Base-by-base conservation (phyloP, 805 yeast genomes). In the Blastobotrys robertii region DNA sequence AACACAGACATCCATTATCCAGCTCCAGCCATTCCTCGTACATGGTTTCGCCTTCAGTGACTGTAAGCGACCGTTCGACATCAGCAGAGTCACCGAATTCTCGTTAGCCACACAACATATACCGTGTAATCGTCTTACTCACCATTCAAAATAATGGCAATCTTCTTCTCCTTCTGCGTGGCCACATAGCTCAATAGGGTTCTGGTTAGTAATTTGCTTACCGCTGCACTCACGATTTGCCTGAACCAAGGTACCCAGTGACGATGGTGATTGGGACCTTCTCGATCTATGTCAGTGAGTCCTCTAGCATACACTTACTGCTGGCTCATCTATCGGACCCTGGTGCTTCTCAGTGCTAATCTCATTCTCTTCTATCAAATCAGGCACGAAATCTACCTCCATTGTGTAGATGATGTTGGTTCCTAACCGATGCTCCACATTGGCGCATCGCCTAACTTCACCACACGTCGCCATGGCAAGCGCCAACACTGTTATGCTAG, bases 1-100 rank as follows among this genome's bases (percentile, higher is more conserved):
- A 92, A 59, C 98, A 92, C 33, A 92, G 69, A 61, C 98, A 92
- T 1, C 98, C 98, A 57, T 92, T 92, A 1, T 96, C 97, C 30
- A 92, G 67, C 59, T 92, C 98, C 2, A 92, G 69, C 98, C 98
- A 92, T 56, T 92, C 97, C 54, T 87, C 84, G 41, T 84, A 81
- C 2, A 77, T 66, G 3, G 69, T 65, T 7, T 67, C 68, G 7
- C 73, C 69, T 29, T 72, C 74, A 40, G 70, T 68, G 8, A 90
- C 79, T 0, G 94, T 82, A 44, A 92, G 70, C 1, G 94, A 74
- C 58, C 84, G 83, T 59, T 92, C 98, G 48, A 92, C 87, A 39
- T 80, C 94, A 13, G 86, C 73, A 0, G 96, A 79, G 60, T 85
- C 94, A 10, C 95, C 95, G 68, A 85, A 85, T 61, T 88, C 64